phyloP scores from a whole-genome alignment of 2,329 filamentous ascomycete genomes.

The Ceratocystis cubensis region DNA sequence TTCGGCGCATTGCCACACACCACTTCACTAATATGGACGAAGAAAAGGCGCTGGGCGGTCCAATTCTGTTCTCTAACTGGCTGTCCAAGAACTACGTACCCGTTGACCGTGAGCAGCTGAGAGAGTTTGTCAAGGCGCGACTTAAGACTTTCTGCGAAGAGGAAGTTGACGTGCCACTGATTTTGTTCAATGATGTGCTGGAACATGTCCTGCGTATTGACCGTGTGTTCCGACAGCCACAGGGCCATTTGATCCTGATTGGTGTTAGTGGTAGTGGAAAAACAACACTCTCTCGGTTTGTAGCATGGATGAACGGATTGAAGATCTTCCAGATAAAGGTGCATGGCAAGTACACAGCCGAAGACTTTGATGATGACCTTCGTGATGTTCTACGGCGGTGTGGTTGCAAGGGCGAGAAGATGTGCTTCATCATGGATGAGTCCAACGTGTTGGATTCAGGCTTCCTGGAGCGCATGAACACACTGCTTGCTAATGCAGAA shows the following conservation, averaged over 20 bases:
- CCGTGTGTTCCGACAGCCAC: slow-evolving; percentile 93
- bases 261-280: slow-evolving; percentile 98
- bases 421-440: slow-evolving; percentile 99
- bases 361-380: slow-evolving; percentile 97
- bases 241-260: slow-evolving; percentile 95
- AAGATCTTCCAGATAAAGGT: slow-evolving; percentile 99
- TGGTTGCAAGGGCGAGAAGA: slow-evolving; percentile 97
- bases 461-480: slow-evolving; percentile 99
- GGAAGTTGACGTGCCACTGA: slow-evolving; percentile 94
- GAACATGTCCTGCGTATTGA: slow-evolving; percentile 98
- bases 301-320: slow-evolving; percentile 99
- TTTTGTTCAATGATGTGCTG: slow-evolving; percentile 97
- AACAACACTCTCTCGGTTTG: slow-evolving; percentile 92
- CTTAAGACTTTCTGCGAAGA: slow-evolving; percentile 98
- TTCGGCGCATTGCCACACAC: slow-evolving; percentile 74
- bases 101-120: slow-evolving; percentile 84
- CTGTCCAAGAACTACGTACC: slow-evolving; percentile 97
- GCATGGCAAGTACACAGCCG: slow-evolving; percentile 92
- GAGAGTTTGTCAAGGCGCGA: slow-evolving; percentile 94
- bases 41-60: slow-evolving; percentile 72
- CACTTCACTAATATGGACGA: slow-evolving; percentile 95
- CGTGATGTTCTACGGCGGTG: slow-evolving; percentile 84
- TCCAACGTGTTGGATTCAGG: slow-evolving; percentile 96
- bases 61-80: slow-evolving; percentile 98
- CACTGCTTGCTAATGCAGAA: slow-evolving; percentile 94